Conservation (phyloP, 2,329 filamentous ascomycete species). For the Aspergillus caelatus region DNA sequence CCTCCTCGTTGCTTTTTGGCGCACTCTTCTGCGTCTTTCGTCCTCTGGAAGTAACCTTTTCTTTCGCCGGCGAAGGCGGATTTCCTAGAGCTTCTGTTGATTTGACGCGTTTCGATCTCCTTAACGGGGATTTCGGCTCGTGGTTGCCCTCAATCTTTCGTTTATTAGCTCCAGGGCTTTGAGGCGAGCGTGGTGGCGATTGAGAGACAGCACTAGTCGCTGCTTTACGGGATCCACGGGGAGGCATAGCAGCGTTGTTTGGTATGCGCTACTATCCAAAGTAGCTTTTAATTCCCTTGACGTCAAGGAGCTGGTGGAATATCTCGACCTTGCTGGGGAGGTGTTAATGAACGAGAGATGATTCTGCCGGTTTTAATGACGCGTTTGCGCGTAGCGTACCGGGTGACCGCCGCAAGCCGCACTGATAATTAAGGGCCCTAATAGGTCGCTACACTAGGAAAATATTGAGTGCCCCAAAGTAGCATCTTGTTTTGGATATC, state of each 20-base stretch:
- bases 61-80: not conserved
- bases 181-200: conserved; percentile 9
- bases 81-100: conserved; percentile 15
- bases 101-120: conserved; percentile 35
- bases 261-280: not conserved
- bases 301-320: not conserved
- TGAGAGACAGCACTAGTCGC: conserved; percentile 10
- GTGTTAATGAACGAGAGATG: not conserved
- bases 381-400: conserved; percentile 8
- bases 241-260: conserved; percentile 16
- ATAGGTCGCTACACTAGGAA: not conserved
- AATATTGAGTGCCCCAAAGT: not conserved
- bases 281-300: not conserved
- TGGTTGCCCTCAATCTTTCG: conserved; percentile 30
- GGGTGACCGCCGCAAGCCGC: not conserved
- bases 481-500: not conserved
- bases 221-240: conserved; percentile 19
- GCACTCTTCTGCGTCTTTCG: conserved; percentile 5
- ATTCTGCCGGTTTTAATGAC: not conserved
- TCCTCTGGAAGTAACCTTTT: not conserved
- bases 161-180: conserved; percentile 24
- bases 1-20: conserved; percentile 9
- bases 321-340: not conserved
- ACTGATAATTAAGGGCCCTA: not conserved
- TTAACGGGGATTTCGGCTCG: conserved; percentile 27